Evolutionary conservation across 2,329 filamentous ascomycete genomes (phyloP).

Genomic region (Emergomyces africanus): DNA sequence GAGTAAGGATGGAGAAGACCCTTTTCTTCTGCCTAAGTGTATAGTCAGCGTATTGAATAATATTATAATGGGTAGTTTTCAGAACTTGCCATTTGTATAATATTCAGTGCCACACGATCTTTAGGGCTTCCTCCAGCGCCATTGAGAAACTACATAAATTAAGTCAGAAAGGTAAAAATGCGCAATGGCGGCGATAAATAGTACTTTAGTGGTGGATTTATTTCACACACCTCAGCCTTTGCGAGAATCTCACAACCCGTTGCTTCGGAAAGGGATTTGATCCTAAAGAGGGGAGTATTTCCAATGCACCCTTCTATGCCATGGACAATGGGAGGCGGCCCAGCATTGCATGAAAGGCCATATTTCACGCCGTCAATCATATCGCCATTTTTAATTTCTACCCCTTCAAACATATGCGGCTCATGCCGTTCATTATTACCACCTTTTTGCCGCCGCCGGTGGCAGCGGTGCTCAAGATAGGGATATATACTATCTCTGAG

Average conservation of each 20-base stretch:
- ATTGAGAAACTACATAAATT: slow-evolving; percentile 58
- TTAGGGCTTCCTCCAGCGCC: slow-evolving; percentile 90
- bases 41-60: slow-evolving; percentile 4
- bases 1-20: slow-evolving; percentile 65
- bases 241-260: slow-evolving; percentile 83
- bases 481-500: slow-evolving; percentile 70
- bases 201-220: not conserved
- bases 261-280: slow-evolving; percentile 71
- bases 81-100: slow-evolving; percentile 53
- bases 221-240: slow-evolving; percentile 61
- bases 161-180: slow-evolving; percentile 7
- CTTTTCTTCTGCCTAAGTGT: slow-evolving; percentile 54
- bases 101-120: slow-evolving; percentile 82
- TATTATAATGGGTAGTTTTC: not conserved
- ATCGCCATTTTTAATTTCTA: slow-evolving; percentile 37
- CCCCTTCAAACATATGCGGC: not conserved
- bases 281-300: slow-evolving; percentile 77
- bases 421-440: not conserved
- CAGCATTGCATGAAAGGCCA: slow-evolving; percentile 15
- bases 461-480: slow-evolving; percentile 55
- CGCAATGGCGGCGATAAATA: not conserved
- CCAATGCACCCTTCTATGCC: slow-evolving; percentile 90
- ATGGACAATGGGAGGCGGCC: slow-evolving; percentile 44
- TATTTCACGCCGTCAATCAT: slow-evolving; percentile 9
- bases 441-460: slow-evolving; percentile 27